Conservation (phyloP, 2,329 filamentous ascomycete species). For the Talaromyces rugulosus region DNA sequence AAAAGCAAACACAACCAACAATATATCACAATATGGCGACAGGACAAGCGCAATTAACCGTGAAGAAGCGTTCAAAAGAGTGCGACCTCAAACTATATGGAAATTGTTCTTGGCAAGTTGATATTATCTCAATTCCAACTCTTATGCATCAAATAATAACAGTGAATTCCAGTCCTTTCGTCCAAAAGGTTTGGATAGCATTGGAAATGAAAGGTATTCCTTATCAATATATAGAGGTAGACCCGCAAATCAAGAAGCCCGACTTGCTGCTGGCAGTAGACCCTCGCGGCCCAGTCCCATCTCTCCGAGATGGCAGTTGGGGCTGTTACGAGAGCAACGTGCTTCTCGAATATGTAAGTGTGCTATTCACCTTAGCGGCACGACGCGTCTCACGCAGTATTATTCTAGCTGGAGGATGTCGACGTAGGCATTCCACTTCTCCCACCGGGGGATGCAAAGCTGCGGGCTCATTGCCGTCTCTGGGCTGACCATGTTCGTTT, state of each 20-base stretch:
- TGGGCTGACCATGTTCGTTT: slow-evolving; percentile 59
- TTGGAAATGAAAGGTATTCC: slow-evolving; percentile 71
- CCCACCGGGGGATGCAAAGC: slow-evolving; percentile 59
- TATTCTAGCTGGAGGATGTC: slow-evolving; percentile 67
- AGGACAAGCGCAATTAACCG: slow-evolving; percentile 65
- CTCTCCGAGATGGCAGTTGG: slow-evolving; percentile 74
- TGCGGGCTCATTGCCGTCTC: slow-evolving; percentile 68
- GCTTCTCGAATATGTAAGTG: slow-evolving; percentile 74
- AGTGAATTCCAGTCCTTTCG: slow-evolving; percentile 61
- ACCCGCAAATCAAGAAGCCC: slow-evolving; percentile 68
- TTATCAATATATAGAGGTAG: slow-evolving; percentile 84
- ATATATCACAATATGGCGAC: slow-evolving; percentile 68
- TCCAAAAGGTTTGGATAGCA: slow-evolving; percentile 85
- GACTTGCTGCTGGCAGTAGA: slow-evolving; percentile 70
- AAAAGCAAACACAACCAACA: slow-evolving; percentile 51
- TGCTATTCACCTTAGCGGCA: not conserved
- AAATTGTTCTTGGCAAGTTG: slow-evolving; percentile 72
- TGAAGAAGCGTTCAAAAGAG: slow-evolving; percentile 65
- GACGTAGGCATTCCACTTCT: slow-evolving; percentile 58
- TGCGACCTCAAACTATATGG: slow-evolving; percentile 72
- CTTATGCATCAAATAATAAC: slow-evolving; percentile 15
- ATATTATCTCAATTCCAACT: not conserved
- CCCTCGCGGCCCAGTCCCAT: slow-evolving; percentile 70
- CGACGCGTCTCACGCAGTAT: not conserved
- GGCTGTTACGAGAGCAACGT: slow-evolving; percentile 77